These are phyloP conservation scores for Mucor irregularis DNA, from an alignment of 371 early-diverging fungal genomes.

Conservation along the genomic window DNA sequence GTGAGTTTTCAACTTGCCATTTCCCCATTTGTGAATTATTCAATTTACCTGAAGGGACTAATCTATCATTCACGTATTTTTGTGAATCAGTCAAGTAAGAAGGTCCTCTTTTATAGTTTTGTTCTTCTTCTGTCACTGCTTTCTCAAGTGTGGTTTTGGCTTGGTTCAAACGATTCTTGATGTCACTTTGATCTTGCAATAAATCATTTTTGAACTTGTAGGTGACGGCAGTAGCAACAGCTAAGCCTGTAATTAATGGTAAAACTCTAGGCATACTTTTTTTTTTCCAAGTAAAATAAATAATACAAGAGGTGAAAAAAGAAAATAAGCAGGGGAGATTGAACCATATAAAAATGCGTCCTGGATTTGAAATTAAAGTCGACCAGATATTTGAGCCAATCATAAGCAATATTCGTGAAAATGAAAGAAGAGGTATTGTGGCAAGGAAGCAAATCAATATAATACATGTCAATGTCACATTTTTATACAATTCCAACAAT, in stretches of 20 bases:
- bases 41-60: conserved; percentile 33
- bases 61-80: conserved; percentile 23
- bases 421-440: too few relatives aligned
- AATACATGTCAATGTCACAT: too few relatives aligned
- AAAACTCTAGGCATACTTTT: conserved; percentile 26
- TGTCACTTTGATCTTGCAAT: conserved; percentile 17
- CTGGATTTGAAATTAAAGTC: too few relatives aligned
- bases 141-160: conserved; percentile 24
- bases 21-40: neutral
- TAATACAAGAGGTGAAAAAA: too few relatives aligned
- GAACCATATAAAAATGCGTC: too few relatives aligned
- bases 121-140: conserved; percentile 16
- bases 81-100: conserved; percentile 22
- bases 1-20: neutral
- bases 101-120: conserved; percentile 4
- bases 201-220: conserved; percentile 20
- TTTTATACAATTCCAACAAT: too few relatives aligned
- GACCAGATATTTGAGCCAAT: too few relatives aligned
- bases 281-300: too few relatives aligned
- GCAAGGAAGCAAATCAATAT: too few relatives aligned
- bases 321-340: too few relatives aligned
- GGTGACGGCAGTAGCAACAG: conserved; percentile 21
- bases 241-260: conserved; percentile 25
- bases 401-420: too few relatives aligned
- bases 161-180: conserved; percentile 18